Evolutionary conservation across 2,329 filamentous ascomycete species (phyloP), one percentile per base, ranked within the genome.

Genomic region (Neofusicoccum sp.): DNA sequence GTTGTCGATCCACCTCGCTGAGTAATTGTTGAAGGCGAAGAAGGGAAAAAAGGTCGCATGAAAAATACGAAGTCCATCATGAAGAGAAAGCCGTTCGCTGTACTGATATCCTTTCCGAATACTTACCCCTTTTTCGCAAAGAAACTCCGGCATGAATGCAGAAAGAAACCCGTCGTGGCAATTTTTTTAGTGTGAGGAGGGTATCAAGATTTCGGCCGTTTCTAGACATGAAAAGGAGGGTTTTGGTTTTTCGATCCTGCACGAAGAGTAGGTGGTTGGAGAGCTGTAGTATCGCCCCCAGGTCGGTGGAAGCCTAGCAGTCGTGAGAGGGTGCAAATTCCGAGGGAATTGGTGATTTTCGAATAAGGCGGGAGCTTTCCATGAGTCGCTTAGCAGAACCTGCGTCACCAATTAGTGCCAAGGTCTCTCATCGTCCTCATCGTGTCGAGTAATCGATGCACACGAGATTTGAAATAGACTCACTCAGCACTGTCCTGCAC

Each of bases 401-500:
- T 58, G 16, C 53, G 24, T 11, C 41, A 26, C 4, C 8, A 11
- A 12, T 11, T 11, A 40, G 36, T n/a, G n/a, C n/a, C n/a, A n/a
- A n/a, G n/a, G n/a, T n/a, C n/a, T n/a, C n/a, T n/a, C n/a, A n/a
- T n/a, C n/a, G n/a, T n/a, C 24, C 12, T 14, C 12, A 4, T 3
- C 4, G 11, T 8, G 9, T n/a, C 20, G 14, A 51, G 30, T 24
- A 36, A 20, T 14, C 30, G 2, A 4, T 40, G 3, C 3, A 47
- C 16, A 28, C 1, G 5, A 12, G n/a, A 12, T 5, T 8, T 5
- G 33, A 16, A 16, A 26, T 9, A 36, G 4, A 53, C 58, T 60
- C 67, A 78, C 75, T 81, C 80, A 64, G 75, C 72, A 65, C 78
- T 80, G 49, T 79, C 78, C 67, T 80, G 89, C 3, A 95, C 89